A percentile compares a stretch with the other conserved stretches of the same genome.
These are phyloP conservation scores for Pseudogymnoascus sp. DNA, from an alignment of 2,329 filamentous ascomycete genomes.

Conservation along the genomic window DNA sequence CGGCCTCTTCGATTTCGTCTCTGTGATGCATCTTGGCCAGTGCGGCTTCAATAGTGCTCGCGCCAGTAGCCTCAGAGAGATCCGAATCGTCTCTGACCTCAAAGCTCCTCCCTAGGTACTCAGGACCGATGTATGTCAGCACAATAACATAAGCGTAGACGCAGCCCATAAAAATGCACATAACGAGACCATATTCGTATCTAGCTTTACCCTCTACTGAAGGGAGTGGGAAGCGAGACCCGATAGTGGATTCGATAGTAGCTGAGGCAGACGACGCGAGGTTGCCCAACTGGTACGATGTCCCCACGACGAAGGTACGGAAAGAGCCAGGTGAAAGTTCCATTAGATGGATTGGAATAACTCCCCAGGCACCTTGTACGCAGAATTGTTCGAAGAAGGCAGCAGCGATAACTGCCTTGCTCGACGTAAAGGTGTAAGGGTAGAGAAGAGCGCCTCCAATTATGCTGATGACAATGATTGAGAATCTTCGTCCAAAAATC, in stretches of 20 bases:
- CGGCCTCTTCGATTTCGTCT: not conserved
- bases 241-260: conserved; percentile 70
- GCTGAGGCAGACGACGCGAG: conserved; percentile 66
- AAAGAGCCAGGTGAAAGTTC: conserved; percentile 64
- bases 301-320: conserved; percentile 62
- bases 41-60: conserved; percentile 25
- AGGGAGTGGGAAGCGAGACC: conserved; percentile 67
- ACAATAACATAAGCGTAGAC: conserved; percentile 60
- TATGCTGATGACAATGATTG: conserved; percentile 57
- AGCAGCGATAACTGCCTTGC: conserved; percentile 61
- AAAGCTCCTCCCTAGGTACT: conserved; percentile 39
- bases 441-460: conserved; percentile 72
- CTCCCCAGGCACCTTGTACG: conserved; percentile 58
- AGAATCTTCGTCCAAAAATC: conserved; percentile 61
- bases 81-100: conserved; percentile 41
- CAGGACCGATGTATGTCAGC: conserved; percentile 39
- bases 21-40: conserved; percentile 7
- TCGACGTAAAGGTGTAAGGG: conserved; percentile 67
- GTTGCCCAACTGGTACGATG: conserved; percentile 69
- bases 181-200: conserved; percentile 75
- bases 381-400: conserved; percentile 81
- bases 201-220: conserved; percentile 43
- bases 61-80: conserved; percentile 36
- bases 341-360: conserved; percentile 67
- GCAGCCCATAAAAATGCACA: conserved; percentile 85